These are phyloP conservation scores for Takashimella tepidaria DNA, from an alignment of 1,284 basidiomycete species.

Conservation along the genomic window DNA sequence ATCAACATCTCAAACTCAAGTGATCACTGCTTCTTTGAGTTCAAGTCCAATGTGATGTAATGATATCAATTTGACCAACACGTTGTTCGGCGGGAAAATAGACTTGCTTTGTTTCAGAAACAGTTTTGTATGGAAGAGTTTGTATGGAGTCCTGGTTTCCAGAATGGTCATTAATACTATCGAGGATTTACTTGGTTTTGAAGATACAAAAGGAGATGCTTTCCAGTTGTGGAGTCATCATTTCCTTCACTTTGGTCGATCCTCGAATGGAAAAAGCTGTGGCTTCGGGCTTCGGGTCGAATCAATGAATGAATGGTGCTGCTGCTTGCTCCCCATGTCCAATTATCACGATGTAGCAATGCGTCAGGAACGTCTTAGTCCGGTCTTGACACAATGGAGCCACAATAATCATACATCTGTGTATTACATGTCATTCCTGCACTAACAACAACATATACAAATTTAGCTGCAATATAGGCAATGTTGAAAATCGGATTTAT, in stretches of 20 bases:
- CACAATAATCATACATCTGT: background rate
- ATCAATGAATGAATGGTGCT: background rate
- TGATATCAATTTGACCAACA: constrained; percentile 36
- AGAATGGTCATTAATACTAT: constrained; percentile 36
- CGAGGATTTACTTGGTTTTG: constrained; percentile 33
- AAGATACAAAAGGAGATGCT: constrained; percentile 47
- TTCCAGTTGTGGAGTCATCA: constrained; percentile 48
- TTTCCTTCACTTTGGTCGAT: constrained; percentile 42
- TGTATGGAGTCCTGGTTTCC: constrained; percentile 32
- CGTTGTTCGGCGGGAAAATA: constrained; percentile 47
- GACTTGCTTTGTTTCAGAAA: constrained; percentile 45
- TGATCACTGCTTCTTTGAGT: constrained; percentile 4
- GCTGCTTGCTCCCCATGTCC: too few relatives aligned
- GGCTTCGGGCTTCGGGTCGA: constrained; percentile 18
- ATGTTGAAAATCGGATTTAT: background rate
- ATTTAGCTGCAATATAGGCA: background rate
- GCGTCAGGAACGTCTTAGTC: too few relatives aligned
- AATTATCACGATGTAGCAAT: too few relatives aligned
- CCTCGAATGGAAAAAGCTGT: constrained; percentile 30
- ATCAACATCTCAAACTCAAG: constrained; percentile 16
- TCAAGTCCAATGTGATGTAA: constrained; percentile 46
- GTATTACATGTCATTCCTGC: background rate
- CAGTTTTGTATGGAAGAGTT: constrained; percentile 41
- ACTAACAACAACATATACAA: background rate
- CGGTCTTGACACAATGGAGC: background rate